Evolutionary conservation across 1,284 basidiomycete species (phyloP).

Genomic region (Hymenochaete sp.): DNA sequence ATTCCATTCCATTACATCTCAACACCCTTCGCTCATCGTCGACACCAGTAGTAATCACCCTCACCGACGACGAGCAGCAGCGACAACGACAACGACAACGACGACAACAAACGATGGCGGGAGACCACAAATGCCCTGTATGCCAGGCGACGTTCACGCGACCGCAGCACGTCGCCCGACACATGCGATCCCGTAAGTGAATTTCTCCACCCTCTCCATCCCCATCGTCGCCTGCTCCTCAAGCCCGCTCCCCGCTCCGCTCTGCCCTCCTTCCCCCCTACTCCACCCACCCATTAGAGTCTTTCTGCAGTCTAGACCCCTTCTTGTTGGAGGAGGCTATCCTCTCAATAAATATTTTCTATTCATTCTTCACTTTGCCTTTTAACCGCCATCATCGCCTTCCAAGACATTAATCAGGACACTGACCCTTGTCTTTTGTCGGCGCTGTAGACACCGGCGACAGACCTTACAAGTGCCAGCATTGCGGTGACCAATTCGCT

Average conservation of each 20-base stretch:
- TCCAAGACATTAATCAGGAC: too few relatives aligned
- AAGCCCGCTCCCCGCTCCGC: slow-evolving; percentile 1
- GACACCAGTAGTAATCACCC: not conserved
- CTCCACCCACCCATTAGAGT: not conserved
- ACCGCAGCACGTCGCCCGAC: slow-evolving; percentile 83
- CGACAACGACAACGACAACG: slow-evolving; percentile 2
- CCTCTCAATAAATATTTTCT: slow-evolving; percentile 18
- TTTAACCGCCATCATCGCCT: too few relatives aligned
- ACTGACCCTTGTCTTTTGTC: slow-evolving; percentile 19
- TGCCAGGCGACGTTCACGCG: slow-evolving; percentile 84
- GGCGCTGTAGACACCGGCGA: slow-evolving; percentile 72
- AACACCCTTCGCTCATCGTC: slow-evolving; percentile 1
- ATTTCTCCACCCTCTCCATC: slow-evolving; percentile 1
- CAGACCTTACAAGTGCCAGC: slow-evolving; percentile 82
- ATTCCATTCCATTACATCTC: not conserved
- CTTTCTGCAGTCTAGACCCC: slow-evolving; percentile 13
- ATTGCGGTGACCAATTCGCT: slow-evolving; percentile 85
- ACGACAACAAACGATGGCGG: slow-evolving; percentile 57
- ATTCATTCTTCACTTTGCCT: slow-evolving; percentile 15
- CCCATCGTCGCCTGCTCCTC: not conserved
- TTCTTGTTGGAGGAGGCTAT: slow-evolving; percentile 13
- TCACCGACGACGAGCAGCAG: slow-evolving; percentile 5
- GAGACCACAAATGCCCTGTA: slow-evolving; percentile 70
- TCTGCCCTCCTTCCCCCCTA: not conserved
- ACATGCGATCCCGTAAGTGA: slow-evolving; percentile 82